Evolutionary conservation across 495 filamentous ascomycete species (phyloP).

Genomic region (Niebla homalea): DNA sequence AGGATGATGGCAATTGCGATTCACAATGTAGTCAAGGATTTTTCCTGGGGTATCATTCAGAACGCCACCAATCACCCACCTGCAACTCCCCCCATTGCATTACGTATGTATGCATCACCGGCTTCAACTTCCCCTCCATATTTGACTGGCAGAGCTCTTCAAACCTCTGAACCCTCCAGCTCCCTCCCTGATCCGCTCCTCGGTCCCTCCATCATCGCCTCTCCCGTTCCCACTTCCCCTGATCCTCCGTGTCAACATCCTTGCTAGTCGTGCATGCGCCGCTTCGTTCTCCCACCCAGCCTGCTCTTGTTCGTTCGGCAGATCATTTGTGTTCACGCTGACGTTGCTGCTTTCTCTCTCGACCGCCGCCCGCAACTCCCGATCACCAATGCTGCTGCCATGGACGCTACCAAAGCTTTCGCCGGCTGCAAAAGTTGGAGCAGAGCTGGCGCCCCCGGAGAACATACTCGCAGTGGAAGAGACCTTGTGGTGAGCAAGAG

Average conservation of each 20-base stretch:
- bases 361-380: neutral
- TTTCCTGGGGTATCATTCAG: neutral
- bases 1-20: neutral
- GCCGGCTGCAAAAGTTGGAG: neutral
- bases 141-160: neutral
- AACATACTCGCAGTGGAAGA: too few species aligned
- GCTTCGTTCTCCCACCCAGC: constrained; percentile 17
- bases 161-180: too few species aligned
- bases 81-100: neutral
- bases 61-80: neutral
- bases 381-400: neutral
- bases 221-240: neutral
- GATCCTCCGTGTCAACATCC: constrained; percentile 24
- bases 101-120: too few species aligned
- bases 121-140: neutral
- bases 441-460: neutral
- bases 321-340: too few species aligned
- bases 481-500: neutral
- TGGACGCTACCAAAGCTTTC: neutral
- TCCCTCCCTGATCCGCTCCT: neutral
- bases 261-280: constrained; percentile 34
- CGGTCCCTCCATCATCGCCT: neutral
- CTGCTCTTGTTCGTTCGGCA: constrained; percentile 3
- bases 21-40: neutral
- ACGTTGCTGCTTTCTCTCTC: neutral